Base-by-base conservation (phyloP, 192 early-diverging fungal species). In the Coemansia brasiliensis region DNA sequence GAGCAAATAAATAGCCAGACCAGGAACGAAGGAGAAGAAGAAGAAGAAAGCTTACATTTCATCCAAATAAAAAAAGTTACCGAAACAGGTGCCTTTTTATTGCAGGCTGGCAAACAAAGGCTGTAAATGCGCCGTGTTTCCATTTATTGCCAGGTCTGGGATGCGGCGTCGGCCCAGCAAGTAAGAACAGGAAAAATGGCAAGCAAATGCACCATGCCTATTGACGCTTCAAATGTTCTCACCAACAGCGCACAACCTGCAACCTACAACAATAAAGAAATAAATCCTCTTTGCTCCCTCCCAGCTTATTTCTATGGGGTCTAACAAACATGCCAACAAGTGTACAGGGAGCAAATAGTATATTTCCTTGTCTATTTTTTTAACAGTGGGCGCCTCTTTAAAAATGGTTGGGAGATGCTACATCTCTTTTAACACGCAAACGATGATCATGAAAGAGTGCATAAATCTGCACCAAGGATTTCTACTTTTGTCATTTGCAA, bases 131-230 rank as follows among this genome's bases (percentile, higher is more conserved):
- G 20, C 46, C 22, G 22, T 49, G 46, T 49, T 49, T 35, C 32
- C 32, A 35, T 35, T 35, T 35, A 35, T 35, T 35, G 32, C 32
- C 32, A 35, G 46, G 46, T 26, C 46, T 24, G 46, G 46, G 26
- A 49, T 49, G 46, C 46, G 46, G 46, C 46, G 46, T 49, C 46
- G 26, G 46, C 24, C 32, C 32, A 35, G 32, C 7, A 35, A 35
- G 32, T 10, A 35, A 35, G 32, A 35, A 35, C 32, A 49, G 24
- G 22, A 24, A 49, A 35, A 35, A 49, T 22, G 46, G 46, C 46
- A 25, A 49, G 46, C 12, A 49, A 49, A 22, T 26, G 13, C 40
- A 17, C 40, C 40, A 49, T 49, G 46, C 21, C 46, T 26, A 49
- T 26, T 26, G 26, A n/a, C 46, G 46, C 24, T 26, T 11, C 22